Percentiles rank a stretch among this genome's conserved stretches.
phyloP scores from a whole-genome alignment of 2,329 filamentous ascomycete genomes.

The Sporothrix pseudoabietina region DNA sequence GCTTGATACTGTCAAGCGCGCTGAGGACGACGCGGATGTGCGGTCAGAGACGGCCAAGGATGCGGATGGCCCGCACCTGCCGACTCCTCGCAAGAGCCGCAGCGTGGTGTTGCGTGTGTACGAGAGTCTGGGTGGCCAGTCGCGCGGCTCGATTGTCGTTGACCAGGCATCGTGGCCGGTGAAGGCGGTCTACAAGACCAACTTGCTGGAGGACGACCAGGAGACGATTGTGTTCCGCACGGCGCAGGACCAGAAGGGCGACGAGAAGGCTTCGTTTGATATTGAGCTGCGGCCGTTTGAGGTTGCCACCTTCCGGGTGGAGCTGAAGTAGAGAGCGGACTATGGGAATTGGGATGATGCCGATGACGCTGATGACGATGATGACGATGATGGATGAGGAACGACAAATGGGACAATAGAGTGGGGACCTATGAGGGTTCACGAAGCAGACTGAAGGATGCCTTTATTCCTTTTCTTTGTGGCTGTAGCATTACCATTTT shows the following conservation, averaged over 20 bases:
- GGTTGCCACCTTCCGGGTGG: constrained; percentile 68
- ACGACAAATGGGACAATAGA: neutral
- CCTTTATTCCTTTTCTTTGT: constrained; percentile 5
- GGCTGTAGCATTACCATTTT: neutral
- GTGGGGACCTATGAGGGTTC: neutral
- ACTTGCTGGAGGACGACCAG: constrained; percentile 84
- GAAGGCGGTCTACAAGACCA: constrained; percentile 78
- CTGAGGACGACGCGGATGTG: constrained; percentile 81
- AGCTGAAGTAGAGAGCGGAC: constrained; percentile 28
- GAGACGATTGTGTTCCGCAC: constrained; percentile 60
- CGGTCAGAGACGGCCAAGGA: constrained; percentile 53
- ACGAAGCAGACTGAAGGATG: neutral
- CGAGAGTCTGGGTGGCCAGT: constrained; percentile 82
- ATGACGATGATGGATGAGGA: neutral
- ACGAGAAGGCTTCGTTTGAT: constrained; percentile 48
- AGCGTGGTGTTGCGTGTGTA: constrained; percentile 85
- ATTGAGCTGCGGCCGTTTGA: constrained; percentile 79
- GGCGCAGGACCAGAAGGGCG: constrained; percentile 40
- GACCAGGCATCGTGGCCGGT: constrained; percentile 71
- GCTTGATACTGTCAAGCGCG: constrained; percentile 88
- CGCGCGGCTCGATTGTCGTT: constrained; percentile 57
- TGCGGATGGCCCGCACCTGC: constrained; percentile 37
- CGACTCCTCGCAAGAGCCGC: constrained; percentile 68
- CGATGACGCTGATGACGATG: neutral
- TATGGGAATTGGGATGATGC: neutral